Evolutionary conservation across 139 green algal genomes (phyloP).

Genomic region (Zygnema circumcarinatum): DNA sequence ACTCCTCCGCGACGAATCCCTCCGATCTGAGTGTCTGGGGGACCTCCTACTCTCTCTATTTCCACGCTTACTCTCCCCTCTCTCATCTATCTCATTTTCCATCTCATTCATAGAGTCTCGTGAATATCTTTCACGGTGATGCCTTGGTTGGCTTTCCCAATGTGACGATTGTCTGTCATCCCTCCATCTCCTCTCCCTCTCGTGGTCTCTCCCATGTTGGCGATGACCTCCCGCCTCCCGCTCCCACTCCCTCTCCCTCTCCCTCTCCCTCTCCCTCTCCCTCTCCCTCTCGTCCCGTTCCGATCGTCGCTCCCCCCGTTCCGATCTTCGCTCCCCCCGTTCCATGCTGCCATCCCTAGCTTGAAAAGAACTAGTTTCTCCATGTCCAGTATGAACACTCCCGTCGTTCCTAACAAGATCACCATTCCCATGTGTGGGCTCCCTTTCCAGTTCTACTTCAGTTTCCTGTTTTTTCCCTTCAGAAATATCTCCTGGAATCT

Average conservation of each 20-base stretch:
- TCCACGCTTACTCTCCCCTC: not conserved
- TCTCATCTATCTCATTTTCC: not conserved
- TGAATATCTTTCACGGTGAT: not conserved
- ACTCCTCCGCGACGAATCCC: no score
- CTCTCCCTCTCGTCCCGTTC: not conserved
- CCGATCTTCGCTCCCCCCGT: not conserved
- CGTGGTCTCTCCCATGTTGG: not conserved
- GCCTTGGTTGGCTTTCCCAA: not conserved
- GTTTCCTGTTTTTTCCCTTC: no score
- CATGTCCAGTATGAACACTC: not conserved
- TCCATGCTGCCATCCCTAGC: no score
- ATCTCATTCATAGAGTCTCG: not conserved
- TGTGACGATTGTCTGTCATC: not conserved
- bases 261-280: not conserved
- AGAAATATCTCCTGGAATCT: no score
- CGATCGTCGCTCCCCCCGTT: not conserved
- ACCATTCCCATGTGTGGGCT: not conserved
- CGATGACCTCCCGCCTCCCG: not conserved
- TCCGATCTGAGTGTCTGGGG: not conserved
- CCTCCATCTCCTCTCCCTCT: not conserved
- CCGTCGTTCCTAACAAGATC: not conserved
- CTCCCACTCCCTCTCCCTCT: not conserved
- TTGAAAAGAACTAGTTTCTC: no score
- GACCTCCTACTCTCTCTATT: not conserved
- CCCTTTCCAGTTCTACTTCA: not conserved